A percentile compares a stretch with the other conserved stretches of the same genome.
Conservation (phyloP, 371 early-diverging fungal genomes). For the Rhizopus delemar region DNA sequence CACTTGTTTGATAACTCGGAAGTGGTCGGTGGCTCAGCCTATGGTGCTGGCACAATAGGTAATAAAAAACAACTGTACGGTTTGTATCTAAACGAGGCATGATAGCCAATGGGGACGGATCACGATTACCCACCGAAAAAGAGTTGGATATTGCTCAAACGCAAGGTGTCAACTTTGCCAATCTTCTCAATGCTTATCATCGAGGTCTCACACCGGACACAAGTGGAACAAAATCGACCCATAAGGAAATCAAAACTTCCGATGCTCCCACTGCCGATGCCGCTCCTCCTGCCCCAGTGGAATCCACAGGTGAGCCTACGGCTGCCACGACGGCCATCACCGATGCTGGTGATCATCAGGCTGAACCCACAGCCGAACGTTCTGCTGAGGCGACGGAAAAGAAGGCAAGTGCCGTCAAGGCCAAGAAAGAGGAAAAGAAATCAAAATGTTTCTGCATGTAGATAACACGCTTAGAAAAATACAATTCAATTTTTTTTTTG, state of each 20-base stretch:
- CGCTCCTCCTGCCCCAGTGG: background rate
- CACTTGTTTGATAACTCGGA: conserved; percentile 35
- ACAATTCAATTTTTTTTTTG: background rate
- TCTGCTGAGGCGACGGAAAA: background rate
- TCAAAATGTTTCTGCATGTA: conserved; percentile 1
- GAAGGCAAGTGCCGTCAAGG: background rate
- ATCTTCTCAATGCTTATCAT: conserved; percentile 29
- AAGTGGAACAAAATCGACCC: background rate
- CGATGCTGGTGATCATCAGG: too few relatives aligned
- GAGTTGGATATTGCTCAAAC: conserved; percentile 68
- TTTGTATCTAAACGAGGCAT: conserved; percentile 65
- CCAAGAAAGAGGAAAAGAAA: conserved; percentile 1
- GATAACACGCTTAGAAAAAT: background rate
- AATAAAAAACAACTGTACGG: conserved; percentile 18
- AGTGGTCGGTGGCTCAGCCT: conserved; percentile 70
- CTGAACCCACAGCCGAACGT: too few relatives aligned
- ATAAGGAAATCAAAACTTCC: background rate
- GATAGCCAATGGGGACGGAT: conserved; percentile 59
- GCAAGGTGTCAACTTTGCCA: conserved; percentile 70
- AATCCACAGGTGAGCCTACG: too few relatives aligned
- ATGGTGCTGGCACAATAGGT: conserved; percentile 75
- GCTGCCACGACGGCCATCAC: background rate
- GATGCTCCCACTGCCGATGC: background rate
- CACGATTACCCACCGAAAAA: conserved; percentile 59
- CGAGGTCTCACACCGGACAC: background rate